Evolutionary conservation across 2,329 filamentous ascomycete species (phyloP).

Genomic region (Tricladium varicosporioides): DNA sequence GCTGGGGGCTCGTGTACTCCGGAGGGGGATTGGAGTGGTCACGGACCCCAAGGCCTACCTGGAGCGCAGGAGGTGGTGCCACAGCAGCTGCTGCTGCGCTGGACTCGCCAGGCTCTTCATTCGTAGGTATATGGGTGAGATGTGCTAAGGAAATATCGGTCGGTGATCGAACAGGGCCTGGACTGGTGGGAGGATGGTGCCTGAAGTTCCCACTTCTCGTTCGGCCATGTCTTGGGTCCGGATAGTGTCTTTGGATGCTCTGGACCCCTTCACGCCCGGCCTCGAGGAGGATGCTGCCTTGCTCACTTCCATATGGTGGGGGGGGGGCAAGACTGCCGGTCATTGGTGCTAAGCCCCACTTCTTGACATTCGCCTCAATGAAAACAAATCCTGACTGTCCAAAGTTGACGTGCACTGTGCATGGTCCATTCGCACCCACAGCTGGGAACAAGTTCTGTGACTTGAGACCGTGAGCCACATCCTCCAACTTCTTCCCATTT

Average conservation of each 20-base stretch:
- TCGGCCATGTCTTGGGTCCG: conserved; percentile 59
- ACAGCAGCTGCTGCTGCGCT: conserved; percentile 36
- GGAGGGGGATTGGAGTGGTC: conserved; percentile 65
- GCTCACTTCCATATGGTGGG: conserved; percentile 94
- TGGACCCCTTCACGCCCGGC: conserved; percentile 59
- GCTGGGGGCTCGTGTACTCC: conserved; percentile 66
- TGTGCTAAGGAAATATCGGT: conserved; percentile 95
- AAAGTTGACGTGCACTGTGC: conserved; percentile 93
- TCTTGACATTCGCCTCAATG: conserved; percentile 99
- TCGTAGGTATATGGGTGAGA: conserved; percentile 66
- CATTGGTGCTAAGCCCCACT: conserved; percentile 96
- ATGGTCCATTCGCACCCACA: conserved; percentile 92
- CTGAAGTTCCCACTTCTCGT: conserved; percentile 77
- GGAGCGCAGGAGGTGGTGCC: conserved; percentile 18
- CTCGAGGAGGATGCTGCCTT: conserved; percentile 92
- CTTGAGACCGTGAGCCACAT: conserved; percentile 89
- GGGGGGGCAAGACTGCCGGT: conserved; percentile 93
- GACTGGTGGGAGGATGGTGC: conserved; percentile 71
- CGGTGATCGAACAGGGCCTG: conserved; percentile 84
- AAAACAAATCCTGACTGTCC: conserved; percentile 98
- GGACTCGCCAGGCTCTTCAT: conserved; percentile 61
- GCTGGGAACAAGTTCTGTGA: conserved; percentile 97
- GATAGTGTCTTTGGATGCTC: conserved; percentile 45
- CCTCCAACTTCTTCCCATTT: conserved; percentile 95
- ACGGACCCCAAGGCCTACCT: conserved; percentile 22